Conservation (phyloP, 2,329 filamentous ascomycete genomes). For the Microdochium nivale region DNA sequence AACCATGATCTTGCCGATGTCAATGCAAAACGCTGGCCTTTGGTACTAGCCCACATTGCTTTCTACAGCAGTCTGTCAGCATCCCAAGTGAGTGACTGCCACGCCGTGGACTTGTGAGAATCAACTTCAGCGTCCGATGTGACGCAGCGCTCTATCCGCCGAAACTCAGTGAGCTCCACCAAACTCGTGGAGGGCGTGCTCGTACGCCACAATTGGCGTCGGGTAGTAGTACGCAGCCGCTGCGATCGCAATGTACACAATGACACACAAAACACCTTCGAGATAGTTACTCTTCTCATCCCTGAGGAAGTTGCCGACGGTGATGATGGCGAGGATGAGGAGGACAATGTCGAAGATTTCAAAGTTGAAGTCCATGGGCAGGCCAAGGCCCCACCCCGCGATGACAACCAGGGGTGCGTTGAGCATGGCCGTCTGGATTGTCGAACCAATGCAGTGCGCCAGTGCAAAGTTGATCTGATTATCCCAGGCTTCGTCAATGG, state of each 20-base stretch:
- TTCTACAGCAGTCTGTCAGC: no score
- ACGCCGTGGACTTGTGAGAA: no score
- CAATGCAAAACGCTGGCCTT: no score
- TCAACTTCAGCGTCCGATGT: no score
- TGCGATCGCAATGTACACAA: slow-evolving; percentile 53
- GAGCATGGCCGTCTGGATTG: slow-evolving; percentile 81
- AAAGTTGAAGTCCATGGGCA: slow-evolving; percentile 72
- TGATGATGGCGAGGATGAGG: slow-evolving; percentile 74
- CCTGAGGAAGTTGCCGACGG: slow-evolving; percentile 78
- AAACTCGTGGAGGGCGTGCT: not conserved
- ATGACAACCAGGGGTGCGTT: slow-evolving; percentile 79
- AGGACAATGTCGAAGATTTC: slow-evolving; percentile 79
- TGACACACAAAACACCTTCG: slow-evolving; percentile 73
- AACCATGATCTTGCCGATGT: no score
- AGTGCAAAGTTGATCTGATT: slow-evolving; percentile 79
- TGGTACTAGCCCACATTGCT: no score
- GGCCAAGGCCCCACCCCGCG: slow-evolving; percentile 69
- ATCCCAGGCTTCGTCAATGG: slow-evolving; percentile 77
- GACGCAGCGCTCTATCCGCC: no score
- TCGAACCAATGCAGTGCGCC: slow-evolving; percentile 77
- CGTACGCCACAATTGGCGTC: slow-evolving; percentile 8
- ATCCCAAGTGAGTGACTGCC: no score
- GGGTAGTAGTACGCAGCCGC: slow-evolving; percentile 51
- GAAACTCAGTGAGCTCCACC: not conserved
- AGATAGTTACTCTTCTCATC: slow-evolving; percentile 89